A percentile compares a stretch with the other conserved stretches of the same genome.
These are phyloP conservation scores for Ascoidea asiatica DNA, from an alignment of 805 yeast genomes.

Conservation along the genomic window DNA sequence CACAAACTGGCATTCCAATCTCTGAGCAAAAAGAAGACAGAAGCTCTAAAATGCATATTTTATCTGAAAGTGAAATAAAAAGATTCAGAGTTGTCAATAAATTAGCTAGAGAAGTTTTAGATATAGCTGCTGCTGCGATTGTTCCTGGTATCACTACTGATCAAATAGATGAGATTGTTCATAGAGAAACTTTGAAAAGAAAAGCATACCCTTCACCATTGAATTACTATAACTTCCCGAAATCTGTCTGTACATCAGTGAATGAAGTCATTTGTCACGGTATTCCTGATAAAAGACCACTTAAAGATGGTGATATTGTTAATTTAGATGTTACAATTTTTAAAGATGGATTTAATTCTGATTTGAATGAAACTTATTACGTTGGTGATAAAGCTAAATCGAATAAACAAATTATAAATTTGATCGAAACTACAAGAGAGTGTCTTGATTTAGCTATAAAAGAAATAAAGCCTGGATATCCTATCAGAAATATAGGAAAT, in stretches of 20 bases:
- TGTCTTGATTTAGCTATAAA: constrained; percentile 74
- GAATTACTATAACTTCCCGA: constrained; percentile 89
- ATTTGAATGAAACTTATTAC: constrained; percentile 91
- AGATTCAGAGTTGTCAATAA: constrained; percentile 64
- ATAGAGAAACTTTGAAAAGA: constrained; percentile 77
- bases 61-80: constrained; percentile 55
- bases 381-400: constrained; percentile 79
- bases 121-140: constrained; percentile 71
- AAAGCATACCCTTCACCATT: constrained; percentile 90
- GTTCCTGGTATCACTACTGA: constrained; percentile 90
- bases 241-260: constrained; percentile 82
- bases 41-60: constrained; percentile 47
- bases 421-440: constrained; percentile 88
- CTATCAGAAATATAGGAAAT: constrained; percentile 79
- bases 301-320: constrained; percentile 89
- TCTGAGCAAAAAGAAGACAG: constrained; percentile 66
- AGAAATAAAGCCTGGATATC: constrained; percentile 79
- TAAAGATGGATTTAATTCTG: constrained; percentile 85
- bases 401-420: constrained; percentile 72
- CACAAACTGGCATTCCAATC: constrained; percentile 63
- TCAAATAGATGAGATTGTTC: constrained; percentile 76
- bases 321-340: constrained; percentile 81
- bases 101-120: constrained; percentile 79
- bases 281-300: constrained; percentile 78
- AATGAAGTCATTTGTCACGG: constrained; percentile 97